Percentiles rank a stretch among this genome's conserved stretches.
Conservation (phyloP, 768 basidiomycete species). For the Floccularia luteovirens region DNA sequence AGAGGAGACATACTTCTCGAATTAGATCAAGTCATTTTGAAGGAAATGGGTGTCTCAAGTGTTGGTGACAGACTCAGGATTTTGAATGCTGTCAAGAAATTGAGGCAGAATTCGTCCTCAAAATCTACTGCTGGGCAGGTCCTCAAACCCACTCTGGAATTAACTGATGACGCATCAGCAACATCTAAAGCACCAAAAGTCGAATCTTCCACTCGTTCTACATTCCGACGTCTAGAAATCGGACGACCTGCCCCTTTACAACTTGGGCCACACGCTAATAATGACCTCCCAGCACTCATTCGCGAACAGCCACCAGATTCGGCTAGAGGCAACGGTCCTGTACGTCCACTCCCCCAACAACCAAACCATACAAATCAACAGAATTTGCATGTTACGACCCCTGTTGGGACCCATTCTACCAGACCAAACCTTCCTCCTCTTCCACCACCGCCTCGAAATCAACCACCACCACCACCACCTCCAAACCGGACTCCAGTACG, state of each 20-base stretch:
- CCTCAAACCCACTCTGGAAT: conserved; percentile 6
- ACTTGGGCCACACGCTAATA: conserved; percentile 43
- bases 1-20: conserved; percentile 88
- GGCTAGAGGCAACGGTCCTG: conserved; percentile 21
- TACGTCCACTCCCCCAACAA: conserved; percentile 45
- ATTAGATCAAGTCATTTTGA: conserved; percentile 77
- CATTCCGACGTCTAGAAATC: conserved; percentile 45
- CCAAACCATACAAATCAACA: conserved; percentile 28
- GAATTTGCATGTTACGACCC: conserved; percentile 17
- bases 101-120: conserved; percentile 52
- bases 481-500: conserved; percentile 28
- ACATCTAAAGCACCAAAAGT: conserved; percentile 8
- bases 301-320: conserved; percentile 58
- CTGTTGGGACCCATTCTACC: conserved; percentile 24
- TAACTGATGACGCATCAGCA: neutral
- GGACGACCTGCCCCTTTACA: conserved; percentile 79
- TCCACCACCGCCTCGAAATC: conserved; percentile 61
- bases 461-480: conserved; percentile 50
- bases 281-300: conserved; percentile 67
- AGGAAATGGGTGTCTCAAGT: conserved; percentile 85
- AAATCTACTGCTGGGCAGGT: conserved; percentile 10
- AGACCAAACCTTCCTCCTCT: conserved; percentile 56
- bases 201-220: conserved; percentile 20
- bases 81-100: conserved; percentile 71
- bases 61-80: conserved; percentile 92